Base-by-base conservation (phyloP, 257 asterid genomes). In the Lycium barbarum region DNA sequence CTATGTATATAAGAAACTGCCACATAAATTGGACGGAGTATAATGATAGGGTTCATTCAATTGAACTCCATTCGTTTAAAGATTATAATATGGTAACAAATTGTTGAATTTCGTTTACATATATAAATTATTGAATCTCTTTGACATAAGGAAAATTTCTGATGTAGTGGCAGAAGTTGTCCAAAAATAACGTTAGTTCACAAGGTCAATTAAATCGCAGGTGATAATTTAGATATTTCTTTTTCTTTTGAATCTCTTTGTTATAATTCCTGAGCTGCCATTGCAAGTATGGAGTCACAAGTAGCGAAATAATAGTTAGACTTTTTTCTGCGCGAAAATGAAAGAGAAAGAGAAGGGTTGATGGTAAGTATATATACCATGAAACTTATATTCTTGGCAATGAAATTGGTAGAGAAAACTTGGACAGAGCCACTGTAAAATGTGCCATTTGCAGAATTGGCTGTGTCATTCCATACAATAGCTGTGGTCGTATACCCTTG, bases 381-480 rank as follows among this genome's bases (percentile, higher is more conserved):
- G 89, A 95, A 95, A 84, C 98, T 95, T 47, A 95, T 90, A 82
- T 96, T 96, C 70, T 92, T 95, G 85, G 97, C 99, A 70, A 96
- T 89, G 35, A 96, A 96, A 86, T 93, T 95, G 80, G 95, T 61
- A 6, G 95, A 87, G 72, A 96, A 96, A 36, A 95, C 95, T 93
- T 96, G 99, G 86, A 96, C 94, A 1, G 98, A 93, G 3, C 90
- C 99, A 67, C 99, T 95, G 88, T 91, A 89, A 88, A 95, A 96
- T 14, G 99, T 96, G 82, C 99, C 98, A 47, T 88, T 92, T 33
- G 99, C 85, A 53, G 98, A 93, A 85, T 89, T 93, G 83, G 98
- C 98, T n/a, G 97, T 96, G 89, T 94, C 98, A 53, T 96, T 96
- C 98, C 98, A 96, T 22, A 89, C 88, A 11, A 96, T 94, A 72